Evolutionary conservation across 148 eudicot genomes (phyloP), one percentile per base, ranked within the genome.

Genomic region (Pouteria glomerata): DNA sequence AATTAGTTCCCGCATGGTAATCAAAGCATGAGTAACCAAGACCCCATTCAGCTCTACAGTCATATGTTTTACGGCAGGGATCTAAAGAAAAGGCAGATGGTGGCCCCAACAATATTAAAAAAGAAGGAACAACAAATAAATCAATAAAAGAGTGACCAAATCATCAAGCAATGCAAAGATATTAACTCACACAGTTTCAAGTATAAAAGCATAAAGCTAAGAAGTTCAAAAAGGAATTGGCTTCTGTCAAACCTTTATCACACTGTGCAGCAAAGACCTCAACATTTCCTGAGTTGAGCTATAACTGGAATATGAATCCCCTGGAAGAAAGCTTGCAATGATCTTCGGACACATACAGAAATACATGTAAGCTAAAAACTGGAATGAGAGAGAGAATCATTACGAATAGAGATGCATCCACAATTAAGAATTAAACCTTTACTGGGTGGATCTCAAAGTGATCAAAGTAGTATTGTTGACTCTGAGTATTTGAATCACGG

Each of bases 401-500:
- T 19, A 53, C 60, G 53, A 29, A 21, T 63, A 39, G 24, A 15
- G 35, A 33, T 63, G 76, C 60, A 57, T 35, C 50, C 12, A 64
- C 27, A 69, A 57, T 33, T 37, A 73, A 79, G 45, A 52, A 3
- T 18, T 39, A 72, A 79, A 96, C 99, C 96, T 91, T 96, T 63
- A 96, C 66, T 55, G 99, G 99, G 82, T 89, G 99, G 69, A 96
- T 88, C 89, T 92, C 99, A 77, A 96, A 96, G 81, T 90, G 96
- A 77, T 92, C 99, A 79, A 96, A 92, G 82, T 96, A 96, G 79
- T 96, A 96, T 37, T 86, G 90, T 74, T 71, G 96, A 82, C 97
- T 83, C 68, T 81, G 84, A 48, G 85, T 74, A 78, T 74, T 86
- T 57, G 97, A 78, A 57, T 88, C 85, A 71, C 94, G 88, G 48